Evolutionary conservation across 2,329 filamentous ascomycete species (phyloP), one percentile per base, ranked within the genome.

Genomic region (Ilyonectria robusta): DNA sequence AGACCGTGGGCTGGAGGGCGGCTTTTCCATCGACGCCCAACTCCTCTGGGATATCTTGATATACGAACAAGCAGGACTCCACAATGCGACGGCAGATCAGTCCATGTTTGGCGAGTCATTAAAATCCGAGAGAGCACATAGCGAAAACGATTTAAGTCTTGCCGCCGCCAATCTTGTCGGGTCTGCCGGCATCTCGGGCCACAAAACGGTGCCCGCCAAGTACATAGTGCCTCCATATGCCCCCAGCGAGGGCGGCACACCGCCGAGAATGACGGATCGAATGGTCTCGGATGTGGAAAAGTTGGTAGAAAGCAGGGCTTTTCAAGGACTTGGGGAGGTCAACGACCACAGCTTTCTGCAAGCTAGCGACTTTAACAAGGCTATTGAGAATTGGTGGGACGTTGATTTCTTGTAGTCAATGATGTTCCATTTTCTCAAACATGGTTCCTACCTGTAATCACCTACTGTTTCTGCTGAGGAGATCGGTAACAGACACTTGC

Each of bases 11-110:
- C 15, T 17, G n/a, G 60, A 74, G 81, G 66, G 50, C 17, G 67
- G 65, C 0, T 72, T 70, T 23, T 77, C 79, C 4, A 78, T 81
- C 15, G 78, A 82, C 57, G 70, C 73, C 6, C 74, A 78, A 23
- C 68, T 82, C 1, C 70, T 82, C 2, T 79, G 79, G 78, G 75
- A 80, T 40, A 73, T 82, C 5, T 70, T 82, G 3, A 71, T 80
- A 15, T 82, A 81, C 66, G 76, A 79, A 31, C 75, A 74, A 26
- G 78, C 80, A 0, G 79, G 76, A 33, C 75, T 74, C 0, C 46
- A 47, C 8, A 65, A 72, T 17, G 73, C 71, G 1, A 56, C 51
- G 2, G 62, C 65, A 6, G 73, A 76, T 31, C 65, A 69, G 40
- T 76, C 73, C 31, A 70, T 77, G 26, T 72, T 74, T 42, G 67